Conservation (phyloP, 306 rosid genomes). For the Cucurbita ficifolia region DNA sequence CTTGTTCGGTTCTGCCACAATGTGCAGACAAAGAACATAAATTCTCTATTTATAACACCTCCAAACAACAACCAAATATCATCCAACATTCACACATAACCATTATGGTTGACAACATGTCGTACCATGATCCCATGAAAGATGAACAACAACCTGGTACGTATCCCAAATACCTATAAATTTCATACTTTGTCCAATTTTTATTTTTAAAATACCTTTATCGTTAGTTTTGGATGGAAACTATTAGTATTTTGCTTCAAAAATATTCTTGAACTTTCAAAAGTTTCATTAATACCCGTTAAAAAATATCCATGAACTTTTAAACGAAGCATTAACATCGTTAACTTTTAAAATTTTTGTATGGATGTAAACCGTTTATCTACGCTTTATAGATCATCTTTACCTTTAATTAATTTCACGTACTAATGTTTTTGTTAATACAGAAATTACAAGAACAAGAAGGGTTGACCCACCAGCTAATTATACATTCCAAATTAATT, state of each 20-base stretch:
- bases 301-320: too few species aligned
- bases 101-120: neutral
- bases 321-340: too few species aligned
- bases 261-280: too few species aligned
- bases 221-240: too few species aligned
- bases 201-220: too few species aligned
- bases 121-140: neutral
- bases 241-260: too few species aligned
- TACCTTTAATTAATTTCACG: neutral
- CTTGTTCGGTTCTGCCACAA: neutral
- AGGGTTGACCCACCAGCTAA: slow-evolving; percentile 6
- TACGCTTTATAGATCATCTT: too few species aligned
- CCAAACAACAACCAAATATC: neutral
- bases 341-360: too few species aligned
- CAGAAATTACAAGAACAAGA: neutral
- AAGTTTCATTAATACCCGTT: too few species aligned
- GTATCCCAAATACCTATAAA: too few species aligned
- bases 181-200: too few species aligned
- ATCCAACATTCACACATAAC: neutral
- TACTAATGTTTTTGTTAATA: neutral
- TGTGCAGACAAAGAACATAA: neutral
- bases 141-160: neutral
- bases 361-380: too few species aligned
- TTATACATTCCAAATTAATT: slow-evolving; percentile 4
- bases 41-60: neutral